Conservation (phyloP, 1,284 basidiomycete genomes). For the Thecaphora frezii region DNA sequence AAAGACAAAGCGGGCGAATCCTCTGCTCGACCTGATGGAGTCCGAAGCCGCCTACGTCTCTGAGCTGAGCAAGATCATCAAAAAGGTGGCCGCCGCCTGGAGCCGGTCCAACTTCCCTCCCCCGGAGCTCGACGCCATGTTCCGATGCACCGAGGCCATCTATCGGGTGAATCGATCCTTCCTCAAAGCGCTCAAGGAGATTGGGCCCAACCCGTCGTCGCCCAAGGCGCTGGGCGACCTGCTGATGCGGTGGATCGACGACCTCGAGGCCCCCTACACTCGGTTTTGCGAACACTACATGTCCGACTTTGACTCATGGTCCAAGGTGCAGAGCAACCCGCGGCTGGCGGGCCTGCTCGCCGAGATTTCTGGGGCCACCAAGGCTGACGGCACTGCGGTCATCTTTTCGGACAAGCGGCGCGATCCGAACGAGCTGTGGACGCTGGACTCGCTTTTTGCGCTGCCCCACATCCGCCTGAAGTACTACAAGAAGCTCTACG, state of each 20-base stretch:
- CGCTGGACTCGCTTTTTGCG: conserved; percentile 81
- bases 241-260: conserved; percentile 89
- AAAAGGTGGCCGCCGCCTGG: conserved; percentile 97
- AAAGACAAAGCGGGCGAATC: conserved; percentile 64
- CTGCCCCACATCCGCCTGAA: conserved; percentile 80
- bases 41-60: conserved; percentile 93
- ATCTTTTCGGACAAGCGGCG: conserved; percentile 41
- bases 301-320: conserved; percentile 79
- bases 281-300: conserved; percentile 75
- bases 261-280: conserved; percentile 74
- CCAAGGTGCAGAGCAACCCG: conserved; percentile 73
- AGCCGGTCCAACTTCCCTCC: conserved; percentile 91
- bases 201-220: conserved; percentile 87
- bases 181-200: conserved; percentile 77
- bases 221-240: conserved; percentile 93
- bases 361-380: conserved; percentile 66
- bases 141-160: conserved; percentile 84
- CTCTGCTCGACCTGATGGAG: conserved; percentile 86
- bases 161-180: conserved; percentile 87
- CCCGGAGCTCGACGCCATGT: conserved; percentile 86
- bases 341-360: conserved; percentile 72
- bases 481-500: conserved; percentile 92
- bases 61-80: conserved; percentile 82
- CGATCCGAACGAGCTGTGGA: conserved; percentile 66
- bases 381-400: conserved; percentile 34